Conservation (phyloP, 2,329 filamentous ascomycete genomes). For the Fusarium foetens region DNA sequence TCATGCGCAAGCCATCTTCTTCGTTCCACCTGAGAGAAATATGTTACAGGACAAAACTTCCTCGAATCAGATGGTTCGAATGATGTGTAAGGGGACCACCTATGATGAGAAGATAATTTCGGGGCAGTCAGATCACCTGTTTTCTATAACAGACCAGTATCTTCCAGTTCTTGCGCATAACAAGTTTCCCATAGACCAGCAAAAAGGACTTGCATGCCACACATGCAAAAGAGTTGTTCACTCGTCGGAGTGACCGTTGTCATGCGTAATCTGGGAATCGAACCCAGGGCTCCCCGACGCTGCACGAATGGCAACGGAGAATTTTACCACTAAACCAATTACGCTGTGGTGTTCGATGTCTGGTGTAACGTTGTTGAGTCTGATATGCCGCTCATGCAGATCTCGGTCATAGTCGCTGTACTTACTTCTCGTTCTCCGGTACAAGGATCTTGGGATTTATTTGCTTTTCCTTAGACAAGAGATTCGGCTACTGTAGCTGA, state of each 20-base stretch:
- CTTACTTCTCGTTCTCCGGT: neutral
- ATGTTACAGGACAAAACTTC: neutral
- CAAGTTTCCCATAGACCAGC: neutral
- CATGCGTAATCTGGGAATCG: conserved; percentile 34
- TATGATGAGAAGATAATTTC: neutral
- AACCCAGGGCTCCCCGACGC: conserved; percentile 30
- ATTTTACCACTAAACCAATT: conserved; percentile 27
- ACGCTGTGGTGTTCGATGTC: neutral
- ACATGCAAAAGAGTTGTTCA: neutral
- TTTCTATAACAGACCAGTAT: neutral
- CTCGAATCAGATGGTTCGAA: neutral
- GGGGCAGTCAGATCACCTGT: neutral
- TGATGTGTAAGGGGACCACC: neutral
- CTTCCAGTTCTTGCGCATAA: neutral
- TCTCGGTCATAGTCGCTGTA: neutral
- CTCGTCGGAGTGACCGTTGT: rapidly evolving
- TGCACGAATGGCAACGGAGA: conserved; percentile 19
- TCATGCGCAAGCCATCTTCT: conserved; percentile 24
- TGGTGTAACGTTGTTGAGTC: rapidly evolving
- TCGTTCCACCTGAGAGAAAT: neutral
- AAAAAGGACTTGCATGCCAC: neutral
- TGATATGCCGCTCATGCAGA: rapidly evolving
- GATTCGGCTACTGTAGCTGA: conserved; percentile 17
- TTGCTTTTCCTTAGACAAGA: neutral
- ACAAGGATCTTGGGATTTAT: conserved; percentile 14